Conservation (phyloP, 2,329 filamentous ascomycete species). For the Cladophialophora psammophila region DNA sequence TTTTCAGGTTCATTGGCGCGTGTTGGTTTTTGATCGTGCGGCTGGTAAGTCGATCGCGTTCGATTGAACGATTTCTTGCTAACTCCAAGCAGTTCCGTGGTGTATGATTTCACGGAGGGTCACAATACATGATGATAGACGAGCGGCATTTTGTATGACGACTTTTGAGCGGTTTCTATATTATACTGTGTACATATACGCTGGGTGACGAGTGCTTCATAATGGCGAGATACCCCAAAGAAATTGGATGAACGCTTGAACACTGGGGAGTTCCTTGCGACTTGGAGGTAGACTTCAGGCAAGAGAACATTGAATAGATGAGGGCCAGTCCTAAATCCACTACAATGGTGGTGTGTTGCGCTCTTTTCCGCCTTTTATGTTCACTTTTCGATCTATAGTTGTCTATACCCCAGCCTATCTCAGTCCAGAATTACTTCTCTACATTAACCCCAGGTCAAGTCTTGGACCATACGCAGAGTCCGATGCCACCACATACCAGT, state of each 20-base stretch:
- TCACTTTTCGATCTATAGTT: neutral
- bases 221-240: conserved; percentile 19
- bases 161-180: neutral
- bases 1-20: conserved; percentile 86
- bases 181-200: conserved; percentile 6
- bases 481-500: conserved; percentile 80
- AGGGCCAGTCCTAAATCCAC: neutral
- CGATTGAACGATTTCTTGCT: conserved; percentile 35
- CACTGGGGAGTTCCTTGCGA: neutral
- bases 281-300: neutral
- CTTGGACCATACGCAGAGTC: conserved; percentile 74
- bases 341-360: neutral
- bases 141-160: conserved; percentile 6
- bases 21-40: conserved; percentile 91
- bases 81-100: conserved; percentile 58
- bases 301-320: neutral
- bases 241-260: conserved; percentile 7
- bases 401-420: neutral
- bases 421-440: neutral
- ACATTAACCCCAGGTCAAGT: conserved; percentile 31
- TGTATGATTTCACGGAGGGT: conserved; percentile 43
- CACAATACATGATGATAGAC: neutral
- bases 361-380: neutral
- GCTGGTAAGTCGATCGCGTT: conserved; percentile 68
- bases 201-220: conserved; percentile 1